These are phyloP conservation scores for Spathaspora sp. DNA, from an alignment of 1,139 yeast species.

Conservation along the genomic window DNA sequence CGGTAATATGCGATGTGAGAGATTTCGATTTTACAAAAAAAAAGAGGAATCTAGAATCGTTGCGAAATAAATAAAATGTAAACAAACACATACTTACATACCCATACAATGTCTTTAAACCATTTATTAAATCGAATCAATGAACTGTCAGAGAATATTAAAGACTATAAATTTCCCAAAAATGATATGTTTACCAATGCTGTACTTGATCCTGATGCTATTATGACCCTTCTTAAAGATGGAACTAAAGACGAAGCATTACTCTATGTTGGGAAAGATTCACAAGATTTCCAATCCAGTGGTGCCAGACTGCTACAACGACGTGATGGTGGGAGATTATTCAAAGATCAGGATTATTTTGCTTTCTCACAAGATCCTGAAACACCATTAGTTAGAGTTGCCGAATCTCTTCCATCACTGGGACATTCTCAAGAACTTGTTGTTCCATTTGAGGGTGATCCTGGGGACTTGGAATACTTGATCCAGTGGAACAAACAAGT, in stretches of 20 bases:
- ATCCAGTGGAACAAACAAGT: slow-evolving; percentile 1
- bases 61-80: slow-evolving; percentile 6
- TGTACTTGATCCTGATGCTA: slow-evolving; percentile 51
- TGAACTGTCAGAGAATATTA: slow-evolving; percentile 20
- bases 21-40: not conserved
- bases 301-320: not conserved
- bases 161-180: slow-evolving; percentile 41
- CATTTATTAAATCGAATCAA: slow-evolving; percentile 26
- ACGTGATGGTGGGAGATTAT: not conserved
- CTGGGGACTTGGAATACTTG: not conserved
- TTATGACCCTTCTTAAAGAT: slow-evolving; percentile 60
- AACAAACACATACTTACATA: slow-evolving; percentile 7
- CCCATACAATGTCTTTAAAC: slow-evolving; percentile 11
- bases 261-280: slow-evolving; percentile 16
- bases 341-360: not conserved
- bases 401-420: not conserved
- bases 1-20: not conserved
- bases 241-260: slow-evolving; percentile 55
- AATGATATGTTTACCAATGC: slow-evolving; percentile 71
- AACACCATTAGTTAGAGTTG: not conserved
- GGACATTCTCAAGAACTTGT: not conserved
- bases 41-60: not conserved
- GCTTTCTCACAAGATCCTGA: not conserved
- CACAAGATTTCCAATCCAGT: not conserved
- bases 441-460: not conserved